Base-by-base conservation (phyloP, 352 stramenopile genomes). In the Phytophthora sp. region DNA sequence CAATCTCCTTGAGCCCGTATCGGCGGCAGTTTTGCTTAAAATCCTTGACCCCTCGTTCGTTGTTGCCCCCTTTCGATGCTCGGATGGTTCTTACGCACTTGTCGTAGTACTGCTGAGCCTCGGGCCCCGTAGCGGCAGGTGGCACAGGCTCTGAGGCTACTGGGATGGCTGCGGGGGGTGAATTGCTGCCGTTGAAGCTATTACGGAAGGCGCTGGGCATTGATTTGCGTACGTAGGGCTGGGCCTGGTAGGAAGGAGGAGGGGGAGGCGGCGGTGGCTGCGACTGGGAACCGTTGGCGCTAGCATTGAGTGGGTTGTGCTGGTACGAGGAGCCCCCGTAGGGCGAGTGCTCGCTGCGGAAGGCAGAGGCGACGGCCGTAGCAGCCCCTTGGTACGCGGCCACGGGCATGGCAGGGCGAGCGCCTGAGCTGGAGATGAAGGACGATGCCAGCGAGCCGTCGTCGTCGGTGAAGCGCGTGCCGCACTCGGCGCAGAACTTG, bases 401-500 rank as follows among this genome's bases (percentile, higher is more conserved):
- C 7, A 71, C 50, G 36, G 62, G 62, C 3, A 72, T 50, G 9
- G 58, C 71, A 15, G 61, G 60, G n/a, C 33, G 35, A 21, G 46
- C 24, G 7, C 36, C 36, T 1, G 49, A 24, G n/a, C 27, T 55
- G 21, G 53, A 51, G 9, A 42, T 45, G 18, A 57, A 47, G 4
- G 50, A 55, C 13, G 45, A 56, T 4, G 63, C 57, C 26, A 44
- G 35, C 0, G 63, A 52, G 18, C 16, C 20, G 33, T 21, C 54
- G 38, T 53, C 62, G 13, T 77, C 62, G 2, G 63, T 61, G 56
- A 81, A 82, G 50, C 73, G 70, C 2, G 71, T 70, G 70, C 82
- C 82, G 61, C 82, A 90, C 65, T 90, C 79, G 46, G 77, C 69
- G 70, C 82, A 90, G 71, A 90, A 90, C 65, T 77, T 83, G 63